Percentiles rank a stretch among this genome's conserved stretches.
These are phyloP conservation scores for Backusella tarrabulga DNA, from an alignment of 192 early-diverging fungal species.

Conservation along the genomic window DNA sequence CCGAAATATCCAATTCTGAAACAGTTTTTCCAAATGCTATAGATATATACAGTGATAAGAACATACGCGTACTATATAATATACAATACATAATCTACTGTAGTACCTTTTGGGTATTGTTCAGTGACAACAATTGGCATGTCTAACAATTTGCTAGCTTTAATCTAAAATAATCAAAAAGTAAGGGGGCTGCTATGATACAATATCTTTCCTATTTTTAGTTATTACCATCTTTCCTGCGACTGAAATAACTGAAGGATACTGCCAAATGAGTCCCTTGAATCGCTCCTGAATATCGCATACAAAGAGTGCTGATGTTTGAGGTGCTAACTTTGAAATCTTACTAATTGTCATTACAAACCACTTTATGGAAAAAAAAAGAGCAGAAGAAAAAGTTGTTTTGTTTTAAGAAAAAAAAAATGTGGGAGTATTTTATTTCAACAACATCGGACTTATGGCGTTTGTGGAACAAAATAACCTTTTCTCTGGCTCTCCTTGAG, in stretches of 20 bases:
- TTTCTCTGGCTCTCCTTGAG: background rate
- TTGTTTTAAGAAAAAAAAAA: background rate
- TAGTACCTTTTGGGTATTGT: constrained; percentile 72
- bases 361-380: background rate
- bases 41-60: background rate
- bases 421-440: background rate
- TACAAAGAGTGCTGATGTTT: constrained; percentile 81
- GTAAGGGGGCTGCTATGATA: background rate
- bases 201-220: background rate
- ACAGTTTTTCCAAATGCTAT: constrained; percentile 75
- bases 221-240: constrained; percentile 80
- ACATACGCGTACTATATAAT: background rate
- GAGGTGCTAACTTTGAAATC: constrained; percentile 51
- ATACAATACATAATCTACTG: background rate
- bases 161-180: constrained; percentile 45
- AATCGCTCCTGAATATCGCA: constrained; percentile 94
- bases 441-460: background rate
- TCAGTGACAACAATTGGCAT: constrained; percentile 92
- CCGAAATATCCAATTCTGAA: constrained; percentile 68
- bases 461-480: background rate
- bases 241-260: constrained; percentile 75
- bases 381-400: background rate
- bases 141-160: constrained; percentile 67
- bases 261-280: constrained; percentile 76
- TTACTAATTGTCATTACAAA: constrained; percentile 37